Percentiles rank a stretch among this genome's conserved stretches.
Evolutionary conservation across 176 grass and related monocot species (phyloP).

Genomic region (Carex cristatella): DNA sequence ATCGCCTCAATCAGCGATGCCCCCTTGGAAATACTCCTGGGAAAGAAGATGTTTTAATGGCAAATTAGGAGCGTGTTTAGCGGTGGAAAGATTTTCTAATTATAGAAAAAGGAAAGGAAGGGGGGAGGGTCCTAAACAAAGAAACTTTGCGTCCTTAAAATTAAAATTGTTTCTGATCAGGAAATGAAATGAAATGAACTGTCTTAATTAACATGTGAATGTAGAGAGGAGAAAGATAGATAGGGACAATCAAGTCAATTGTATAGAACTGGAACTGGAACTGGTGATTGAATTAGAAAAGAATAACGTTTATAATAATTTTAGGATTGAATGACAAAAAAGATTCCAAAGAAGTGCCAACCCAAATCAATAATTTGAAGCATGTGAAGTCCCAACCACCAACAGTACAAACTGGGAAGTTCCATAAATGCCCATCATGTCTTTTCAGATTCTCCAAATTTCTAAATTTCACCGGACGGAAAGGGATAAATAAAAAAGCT

Average conservation of each 20-base stretch:
- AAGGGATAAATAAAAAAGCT: not conserved
- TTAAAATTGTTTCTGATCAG: not conserved
- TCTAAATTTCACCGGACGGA: not conserved
- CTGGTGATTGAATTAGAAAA: not conserved
- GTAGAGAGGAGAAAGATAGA: not conserved
- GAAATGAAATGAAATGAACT: conserved; percentile 7
- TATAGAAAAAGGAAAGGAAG: not conserved
- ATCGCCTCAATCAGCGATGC: not conserved
- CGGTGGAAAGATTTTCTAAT: conserved; percentile 19
- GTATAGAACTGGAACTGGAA: not conserved
- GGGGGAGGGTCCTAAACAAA: not conserved
- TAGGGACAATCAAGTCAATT: not conserved
- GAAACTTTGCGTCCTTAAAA: not conserved
- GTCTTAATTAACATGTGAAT: not conserved
- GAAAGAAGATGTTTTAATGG: not conserved
- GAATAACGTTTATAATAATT: not conserved
- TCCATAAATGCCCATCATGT: not conserved
- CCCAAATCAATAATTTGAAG: conserved; percentile 14
- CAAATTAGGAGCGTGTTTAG: not conserved
- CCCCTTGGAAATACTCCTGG: not conserved
- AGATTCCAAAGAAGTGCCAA: conserved; percentile 11
- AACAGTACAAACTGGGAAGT: conserved; percentile 20
- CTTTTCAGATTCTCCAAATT: not conserved
- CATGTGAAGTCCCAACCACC: conserved; percentile 26
- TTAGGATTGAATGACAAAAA: not conserved